Evolutionary conservation across 139 green algal species (phyloP), one percentile per base, ranked within the genome.

Genomic region (Chlorokybus atmophyticus): DNA sequence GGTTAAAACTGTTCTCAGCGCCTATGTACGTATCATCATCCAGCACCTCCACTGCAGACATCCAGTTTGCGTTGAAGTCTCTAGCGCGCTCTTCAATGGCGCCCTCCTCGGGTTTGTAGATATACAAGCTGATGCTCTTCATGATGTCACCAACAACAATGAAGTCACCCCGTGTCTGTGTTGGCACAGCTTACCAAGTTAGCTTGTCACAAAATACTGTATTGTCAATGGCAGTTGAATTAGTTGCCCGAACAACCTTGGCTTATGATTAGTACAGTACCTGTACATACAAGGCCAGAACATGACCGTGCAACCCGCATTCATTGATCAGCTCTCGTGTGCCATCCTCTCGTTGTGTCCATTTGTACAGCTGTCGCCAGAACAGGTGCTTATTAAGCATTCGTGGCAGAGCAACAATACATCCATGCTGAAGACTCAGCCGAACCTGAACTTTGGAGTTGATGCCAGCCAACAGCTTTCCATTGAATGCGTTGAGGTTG

Each of bases 61-160:
- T 89, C 83, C 86, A 96, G 59, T 85, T 90, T 35, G 75, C 76
- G 57, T 84, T 79, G 59, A 76, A 93, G 56, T 96, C 88, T 0
- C 79, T 67, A 23, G 87, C 82, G 10, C 71, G 47, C 55, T 82
- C 73, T 70, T 91, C 87, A 52, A 96, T 79, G 1, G 62, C 40
- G 1, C 74, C 68, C 40, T 89, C 79, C 56, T 87, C 79, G 10
- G 71, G 68, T 28, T 71, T 42, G 57, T 80, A 80, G 6, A 75
- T 40, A 17, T 79, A 55, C 48, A 98, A 60, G n/a, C 78, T 75
- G 25, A 98, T 79, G 60, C 75, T 88, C 48, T 92, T 88, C 90
- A 98, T 98, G 29, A 98, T 60, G 66, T 98, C 90, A 10, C 90
- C 84, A 10, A 96, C 80, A 19, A 93, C 35, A 30, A 97, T 82